phyloP scores from a whole-genome alignment of 306 rosid species.

The Heteromeles arbutifolia region DNA sequence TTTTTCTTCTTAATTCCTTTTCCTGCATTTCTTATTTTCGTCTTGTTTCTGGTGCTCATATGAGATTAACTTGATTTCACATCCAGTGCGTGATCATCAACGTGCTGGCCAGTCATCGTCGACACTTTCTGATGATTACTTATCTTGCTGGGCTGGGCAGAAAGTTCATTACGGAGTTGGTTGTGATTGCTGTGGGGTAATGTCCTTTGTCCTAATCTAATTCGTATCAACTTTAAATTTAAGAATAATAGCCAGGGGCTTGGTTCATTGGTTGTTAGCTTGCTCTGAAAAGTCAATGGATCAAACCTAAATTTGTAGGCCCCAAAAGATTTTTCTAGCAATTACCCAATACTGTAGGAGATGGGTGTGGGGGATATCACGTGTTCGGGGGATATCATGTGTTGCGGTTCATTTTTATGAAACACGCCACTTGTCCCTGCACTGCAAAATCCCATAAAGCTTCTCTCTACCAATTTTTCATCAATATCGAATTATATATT shows the following conservation, averaged over 20 bases:
- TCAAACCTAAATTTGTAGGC: background rate
- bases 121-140: background rate
- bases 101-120: background rate
- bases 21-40: background rate
- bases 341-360: no score
- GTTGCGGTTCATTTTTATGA: no score
- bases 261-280: background rate
- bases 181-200: constrained; percentile 91
- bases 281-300: background rate
- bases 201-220: constrained; percentile 7
- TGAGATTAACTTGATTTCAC: constrained; percentile 1
- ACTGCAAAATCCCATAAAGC: no score
- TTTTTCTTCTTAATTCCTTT: background rate
- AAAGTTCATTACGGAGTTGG: constrained; percentile 51
- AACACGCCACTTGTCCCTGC: no score
- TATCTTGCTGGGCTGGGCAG: constrained; percentile 18
- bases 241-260: background rate
- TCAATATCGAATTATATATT: no score
- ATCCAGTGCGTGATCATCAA: background rate
- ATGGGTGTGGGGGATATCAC: no score
- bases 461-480: no score
- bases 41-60: background rate
- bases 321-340: no score
- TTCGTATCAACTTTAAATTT: background rate
- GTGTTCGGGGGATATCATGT: no score